phyloP scores from a whole-genome alignment of 208 protist species.

The Angomonas desouzai region DNA sequence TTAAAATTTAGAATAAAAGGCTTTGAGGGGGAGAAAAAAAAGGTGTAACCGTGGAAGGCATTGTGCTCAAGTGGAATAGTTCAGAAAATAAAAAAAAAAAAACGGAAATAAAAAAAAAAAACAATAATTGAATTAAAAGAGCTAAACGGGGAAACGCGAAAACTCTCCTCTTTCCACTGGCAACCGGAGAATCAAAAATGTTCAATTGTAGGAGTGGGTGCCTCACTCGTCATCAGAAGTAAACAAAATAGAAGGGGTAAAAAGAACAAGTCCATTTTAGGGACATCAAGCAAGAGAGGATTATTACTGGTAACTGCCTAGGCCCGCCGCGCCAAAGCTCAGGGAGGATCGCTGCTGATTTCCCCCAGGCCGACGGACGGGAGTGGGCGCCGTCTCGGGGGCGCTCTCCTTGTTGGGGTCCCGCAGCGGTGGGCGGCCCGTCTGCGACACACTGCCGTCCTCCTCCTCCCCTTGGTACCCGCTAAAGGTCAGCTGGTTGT shows the following conservation, averaged over 20 bases:
- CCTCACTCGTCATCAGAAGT: neutral
- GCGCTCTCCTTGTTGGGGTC: constrained; percentile 2
- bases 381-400: neutral
- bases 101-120: constrained; percentile 12
- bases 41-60: neutral
- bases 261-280: no score
- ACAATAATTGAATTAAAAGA: neutral
- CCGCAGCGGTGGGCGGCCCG: neutral
- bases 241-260: no score
- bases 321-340: neutral
- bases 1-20: neutral
- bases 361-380: neutral
- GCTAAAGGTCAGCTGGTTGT: neutral
- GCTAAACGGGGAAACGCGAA: constrained; percentile 18
- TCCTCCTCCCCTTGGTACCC: neutral
- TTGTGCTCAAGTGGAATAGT: neutral
- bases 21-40: neutral
- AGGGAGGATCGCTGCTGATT: neutral
- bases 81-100: constrained; percentile 16
- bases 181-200: no score
- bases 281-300: no score
- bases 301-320: constrained; percentile 3
- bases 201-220: neutral
- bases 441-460: neutral
- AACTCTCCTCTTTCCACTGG: constrained; percentile 13